Base-by-base conservation (phyloP, 352 stramenopile species). In the Globisporangium takayamanum region DNA sequence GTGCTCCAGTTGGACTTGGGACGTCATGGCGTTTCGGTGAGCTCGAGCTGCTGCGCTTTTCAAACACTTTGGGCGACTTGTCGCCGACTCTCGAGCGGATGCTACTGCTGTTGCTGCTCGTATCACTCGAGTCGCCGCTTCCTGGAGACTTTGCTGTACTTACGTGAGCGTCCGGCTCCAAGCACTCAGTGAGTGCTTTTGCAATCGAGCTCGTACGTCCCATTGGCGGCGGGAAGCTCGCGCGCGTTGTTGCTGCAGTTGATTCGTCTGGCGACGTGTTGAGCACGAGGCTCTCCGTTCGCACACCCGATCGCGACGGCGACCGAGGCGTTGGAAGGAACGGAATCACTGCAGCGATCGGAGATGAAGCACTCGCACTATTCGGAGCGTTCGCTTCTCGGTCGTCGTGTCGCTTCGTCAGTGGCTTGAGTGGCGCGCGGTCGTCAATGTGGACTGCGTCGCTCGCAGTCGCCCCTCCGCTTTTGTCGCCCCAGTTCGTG, bases 121-220 rank as follows among this genome's bases (percentile, higher is more conserved):
- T 45, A 15, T 18, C 15, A 44, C 37, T 44, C 5, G 8, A 15
- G 28, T 50, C 45, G 45, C 28, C 37, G 49, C 28, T 2, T 52
- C 47, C 33, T 10, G 33, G 33, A 39, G 33, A 39, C 33, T 39
- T 10, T 39, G 33, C 33, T 39, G 33, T 4, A n/a, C 14, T 20
- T 5, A 2, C 28, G 0, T 18, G 25, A 1, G 7, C 3, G 2
- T 20, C 22, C 3, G 47, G 16, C 47, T n/a, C 8, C 47, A 52
- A 36, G 33, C 33, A 74, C 22, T 55, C 51, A 20, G 68, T 66
- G 20, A 74, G 46, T 39, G 54, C 68, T 48, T 72, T 74, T 0
- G 41, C 54, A 2, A 76, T 54, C 7, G 70, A 78, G 30, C 57
- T 60, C 52, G 58, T 39, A 8, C 39, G 25, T 1, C 46, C 3